A percentile compares a stretch with the other conserved stretches of the same genome.
Conservation (phyloP, 139 green algal species). For the Chlorella sp. region DNA sequence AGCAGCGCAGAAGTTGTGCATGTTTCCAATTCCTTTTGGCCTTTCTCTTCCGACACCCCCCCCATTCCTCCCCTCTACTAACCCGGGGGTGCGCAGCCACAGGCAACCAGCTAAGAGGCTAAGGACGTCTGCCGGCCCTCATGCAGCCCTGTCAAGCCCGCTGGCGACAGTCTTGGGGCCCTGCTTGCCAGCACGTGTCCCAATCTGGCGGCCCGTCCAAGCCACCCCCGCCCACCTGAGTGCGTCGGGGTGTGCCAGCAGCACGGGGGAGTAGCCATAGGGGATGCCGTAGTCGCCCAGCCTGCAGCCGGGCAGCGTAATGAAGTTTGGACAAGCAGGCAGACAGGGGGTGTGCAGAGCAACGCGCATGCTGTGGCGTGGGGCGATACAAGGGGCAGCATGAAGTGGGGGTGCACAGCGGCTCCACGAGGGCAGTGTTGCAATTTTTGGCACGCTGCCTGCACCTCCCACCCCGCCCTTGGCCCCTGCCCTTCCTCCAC, state of each 20-base stretch:
- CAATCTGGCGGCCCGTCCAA: background rate
- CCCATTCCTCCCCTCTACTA: background rate
- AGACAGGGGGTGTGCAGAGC: too few relatives aligned
- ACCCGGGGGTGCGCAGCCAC: too few relatives aligned
- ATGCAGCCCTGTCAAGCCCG: too few relatives aligned
- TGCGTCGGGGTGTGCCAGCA: slow-evolving; percentile 67
- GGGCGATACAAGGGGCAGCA: background rate
- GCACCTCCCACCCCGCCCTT: background rate
- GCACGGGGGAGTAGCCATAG: slow-evolving; percentile 79
- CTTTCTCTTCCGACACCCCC: background rate
- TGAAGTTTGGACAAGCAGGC: too few relatives aligned
- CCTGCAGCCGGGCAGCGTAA: slow-evolving; percentile 1
- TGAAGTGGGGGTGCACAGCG: background rate
- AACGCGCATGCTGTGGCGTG: too few relatives aligned
- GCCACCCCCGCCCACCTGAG: slow-evolving; percentile 44
- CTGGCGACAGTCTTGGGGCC: background rate
- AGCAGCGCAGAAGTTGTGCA: background rate
- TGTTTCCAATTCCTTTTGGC: background rate
- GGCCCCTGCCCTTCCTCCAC: too few relatives aligned
- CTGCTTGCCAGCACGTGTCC: background rate
- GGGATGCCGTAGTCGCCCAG: slow-evolving; percentile 75
- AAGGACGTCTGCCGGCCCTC: background rate
- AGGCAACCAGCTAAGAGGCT: background rate
- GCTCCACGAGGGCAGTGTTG: background rate
- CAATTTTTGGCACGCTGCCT: background rate